Base-by-base conservation (phyloP, 176 grass and related monocot species). In the Chrysopogon serrulatus region DNA sequence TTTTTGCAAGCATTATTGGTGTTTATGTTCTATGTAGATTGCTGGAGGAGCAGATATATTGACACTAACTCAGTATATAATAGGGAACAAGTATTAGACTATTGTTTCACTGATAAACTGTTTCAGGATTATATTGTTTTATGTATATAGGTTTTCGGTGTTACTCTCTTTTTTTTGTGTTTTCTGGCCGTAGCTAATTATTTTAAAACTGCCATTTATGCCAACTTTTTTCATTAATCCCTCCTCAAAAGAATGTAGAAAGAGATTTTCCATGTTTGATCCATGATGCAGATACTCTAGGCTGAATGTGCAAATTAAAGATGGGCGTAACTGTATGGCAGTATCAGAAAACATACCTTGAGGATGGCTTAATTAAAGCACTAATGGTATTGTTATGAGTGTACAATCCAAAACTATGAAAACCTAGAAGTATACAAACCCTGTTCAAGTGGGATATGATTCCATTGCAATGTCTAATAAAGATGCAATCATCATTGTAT, bases 51-150 rank as follows among this genome's bases (percentile, higher is more conserved):
- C 59, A 57, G 19, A 79, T 44, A 45, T 64, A 61, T 78, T 72
- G 78, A 56, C 24, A 66, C 45, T 84, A 19, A 87, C 70, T 17
- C 16, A 7, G 21, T 88, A 84, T 42, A 84, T 69, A 60, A 73
- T 66, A 84, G 76, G 67, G 57, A 30, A 51, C 45, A 60, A 60
- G 15, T 45, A 43, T 64, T 88, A 79, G 34, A 8, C 18, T 73
- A 26, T 34, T 66, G 54, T 73, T 65, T 14, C 35, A 24, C 36
- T 14, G 12, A 54, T 73, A 84, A 57, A 40, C 64, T 72, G 5
- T 44, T 56, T 4, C 79, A 72, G 66, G 27, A 49, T 43, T 44
- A 23, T 48, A 32, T 65, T 33, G 0, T n/a, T 65, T 71, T 74
- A 56, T n/a, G n/a, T n/a, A n/a, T 42, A 43, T 83, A 88, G 74